Conservation (phyloP, 2,329 filamentous ascomycete species). For the Paracorniculantispora psalliotae region DNA sequence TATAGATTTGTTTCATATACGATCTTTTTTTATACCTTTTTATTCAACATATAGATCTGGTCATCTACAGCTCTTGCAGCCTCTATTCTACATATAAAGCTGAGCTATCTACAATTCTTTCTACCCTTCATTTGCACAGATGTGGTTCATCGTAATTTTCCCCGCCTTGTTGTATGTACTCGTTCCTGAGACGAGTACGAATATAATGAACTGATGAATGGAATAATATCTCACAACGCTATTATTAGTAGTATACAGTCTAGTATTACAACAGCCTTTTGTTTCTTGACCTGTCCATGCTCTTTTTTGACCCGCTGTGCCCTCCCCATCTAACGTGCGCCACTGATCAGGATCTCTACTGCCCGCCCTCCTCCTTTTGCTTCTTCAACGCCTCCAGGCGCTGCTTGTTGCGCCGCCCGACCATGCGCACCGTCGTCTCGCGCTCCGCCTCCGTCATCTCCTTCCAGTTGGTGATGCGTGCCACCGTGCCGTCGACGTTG, state of each 20-base stretch:
- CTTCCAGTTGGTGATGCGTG: slow-evolving; percentile 67
- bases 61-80: no score
- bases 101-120: no score
- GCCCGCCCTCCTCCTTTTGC: slow-evolving; percentile 12
- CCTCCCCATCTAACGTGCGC: neutral
- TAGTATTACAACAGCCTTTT: neutral
- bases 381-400: slow-evolving; percentile 49
- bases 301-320: neutral
- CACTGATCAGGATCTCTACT: neutral
- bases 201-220: neutral
- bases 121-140: no score
- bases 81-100: no score
- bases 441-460: slow-evolving; percentile 65
- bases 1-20: slow-evolving; percentile 3
- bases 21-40: no score
- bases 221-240: neutral
- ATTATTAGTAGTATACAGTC: neutral
- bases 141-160: no score
- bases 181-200: no score
- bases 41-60: no score
- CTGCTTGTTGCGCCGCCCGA: slow-evolving; percentile 64
- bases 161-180: no score
- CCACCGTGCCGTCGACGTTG: slow-evolving; percentile 65
- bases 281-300: no score
- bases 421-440: slow-evolving; percentile 59